Evolutionary conservation across 2,329 filamentous ascomycete species (phyloP).

Genomic region (Fusarium citri): DNA sequence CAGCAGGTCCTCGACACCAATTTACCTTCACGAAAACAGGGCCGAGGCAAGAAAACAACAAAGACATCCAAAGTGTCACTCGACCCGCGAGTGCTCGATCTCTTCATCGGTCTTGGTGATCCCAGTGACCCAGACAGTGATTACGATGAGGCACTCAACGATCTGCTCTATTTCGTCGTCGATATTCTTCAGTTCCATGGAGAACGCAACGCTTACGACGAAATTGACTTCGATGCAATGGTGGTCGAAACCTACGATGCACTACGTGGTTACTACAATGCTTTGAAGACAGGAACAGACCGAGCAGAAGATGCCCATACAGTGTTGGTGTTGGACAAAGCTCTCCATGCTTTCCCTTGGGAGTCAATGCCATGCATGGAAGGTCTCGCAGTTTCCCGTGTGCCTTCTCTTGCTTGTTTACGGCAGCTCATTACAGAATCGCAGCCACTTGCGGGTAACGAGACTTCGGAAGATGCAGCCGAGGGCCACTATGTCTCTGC

Average conservation of each 20-base stretch:
- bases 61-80: constrained; percentile 59
- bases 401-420: constrained; percentile 87
- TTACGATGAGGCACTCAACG: constrained; percentile 88
- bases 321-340: constrained; percentile 90
- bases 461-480: constrained; percentile 25
- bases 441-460: constrained; percentile 30
- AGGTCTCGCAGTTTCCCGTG: constrained; percentile 81
- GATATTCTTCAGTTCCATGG: constrained; percentile 97
- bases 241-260: constrained; percentile 89
- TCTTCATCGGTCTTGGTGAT: constrained; percentile 88
- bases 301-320: constrained; percentile 71
- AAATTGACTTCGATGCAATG: constrained; percentile 95
- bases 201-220: constrained; percentile 95
- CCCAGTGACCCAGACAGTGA: constrained; percentile 75
- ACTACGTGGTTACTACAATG: constrained; percentile 78
- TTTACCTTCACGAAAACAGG: constrained; percentile 81
- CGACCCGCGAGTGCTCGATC: constrained; percentile 76
- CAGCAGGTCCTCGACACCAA: constrained; percentile 83
- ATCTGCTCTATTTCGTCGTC: constrained; percentile 94
- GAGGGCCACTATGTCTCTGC: constrained; percentile 67
- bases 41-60: constrained; percentile 65
- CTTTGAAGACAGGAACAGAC: constrained; percentile 54
- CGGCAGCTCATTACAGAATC: constrained; percentile 76
- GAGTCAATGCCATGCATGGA: constrained; percentile 91
- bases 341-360: constrained; percentile 93